These are phyloP conservation scores for Conticribra weissflogii DNA, from an alignment of 108 stramenopile genomes.

Conservation along the genomic window DNA sequence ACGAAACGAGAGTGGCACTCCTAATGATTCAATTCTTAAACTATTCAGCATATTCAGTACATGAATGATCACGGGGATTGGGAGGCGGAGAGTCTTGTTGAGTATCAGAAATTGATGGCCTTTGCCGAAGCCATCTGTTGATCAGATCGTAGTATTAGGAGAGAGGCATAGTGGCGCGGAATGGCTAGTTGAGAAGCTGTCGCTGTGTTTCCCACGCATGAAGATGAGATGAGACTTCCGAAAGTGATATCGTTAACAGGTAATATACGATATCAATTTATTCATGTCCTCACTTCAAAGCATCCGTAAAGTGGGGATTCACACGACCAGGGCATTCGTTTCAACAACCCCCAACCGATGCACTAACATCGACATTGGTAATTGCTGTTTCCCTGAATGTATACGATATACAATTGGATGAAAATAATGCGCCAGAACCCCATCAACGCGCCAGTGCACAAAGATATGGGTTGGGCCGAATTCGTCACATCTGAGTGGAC, in stretches of 20 bases:
- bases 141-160: slow-evolving; percentile 55
- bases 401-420: slow-evolving; percentile 61
- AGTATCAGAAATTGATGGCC: slow-evolving; percentile 44
- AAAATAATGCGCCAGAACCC: slow-evolving; percentile 61
- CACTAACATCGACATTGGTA: slow-evolving; percentile 24
- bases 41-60: slow-evolving; percentile 55
- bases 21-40: no score
- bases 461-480: slow-evolving; percentile 46
- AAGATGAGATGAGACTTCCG: slow-evolving; percentile 18
- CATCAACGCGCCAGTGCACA: slow-evolving; percentile 55
- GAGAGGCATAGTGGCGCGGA: slow-evolving; percentile 60
- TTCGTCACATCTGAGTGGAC: slow-evolving; percentile 60
- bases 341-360: slow-evolving; percentile 39
- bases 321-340: slow-evolving; percentile 55
- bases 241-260: background rate
- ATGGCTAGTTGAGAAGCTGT: slow-evolving; percentile 49
- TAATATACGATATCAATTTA: background rate
- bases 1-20: no score
- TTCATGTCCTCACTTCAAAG: background rate
- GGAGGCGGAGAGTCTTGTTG: slow-evolving; percentile 54
- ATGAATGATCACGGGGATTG: slow-evolving; percentile 60
- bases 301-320: slow-evolving; percentile 29
- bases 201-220: slow-evolving; percentile 52
- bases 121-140: slow-evolving; percentile 29
- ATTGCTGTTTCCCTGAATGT: slow-evolving; percentile 50